These are phyloP conservation scores for Pseudogymnoascus pannorum DNA, from an alignment of 2,329 filamentous ascomycete species.

Conservation along the genomic window DNA sequence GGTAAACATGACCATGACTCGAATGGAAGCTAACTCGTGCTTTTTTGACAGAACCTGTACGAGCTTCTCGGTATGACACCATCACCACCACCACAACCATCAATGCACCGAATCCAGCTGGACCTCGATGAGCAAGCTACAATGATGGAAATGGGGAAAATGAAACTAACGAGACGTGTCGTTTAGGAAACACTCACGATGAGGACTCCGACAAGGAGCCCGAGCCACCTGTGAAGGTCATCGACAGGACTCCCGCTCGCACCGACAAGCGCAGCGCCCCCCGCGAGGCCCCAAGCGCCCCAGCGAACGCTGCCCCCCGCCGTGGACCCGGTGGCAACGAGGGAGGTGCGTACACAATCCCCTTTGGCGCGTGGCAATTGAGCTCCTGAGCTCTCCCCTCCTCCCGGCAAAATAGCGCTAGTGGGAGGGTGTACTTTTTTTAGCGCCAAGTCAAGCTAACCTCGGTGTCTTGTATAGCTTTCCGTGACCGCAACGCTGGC, in stretches of 20 bases:
- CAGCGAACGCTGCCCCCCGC: slow-evolving; percentile 31
- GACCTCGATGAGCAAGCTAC: slow-evolving; percentile 2
- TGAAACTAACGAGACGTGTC: slow-evolving; percentile 24
- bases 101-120: slow-evolving; percentile 14
- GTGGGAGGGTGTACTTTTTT: slow-evolving; percentile 2
- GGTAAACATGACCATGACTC: not conserved
- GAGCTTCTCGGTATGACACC: slow-evolving; percentile 83
- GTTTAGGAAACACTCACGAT: slow-evolving; percentile 50
- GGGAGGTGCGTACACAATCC: slow-evolving; percentile 61
- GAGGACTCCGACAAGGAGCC: slow-evolving; percentile 64
- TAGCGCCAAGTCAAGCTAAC: slow-evolving; percentile 13
- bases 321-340: slow-evolving; percentile 68
- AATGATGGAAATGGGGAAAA: slow-evolving; percentile 11
- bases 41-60: slow-evolving; percentile 72
- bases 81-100: too few relatives aligned
- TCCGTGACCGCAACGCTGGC: slow-evolving; percentile 81
- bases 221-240: slow-evolving; percentile 74
- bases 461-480: slow-evolving; percentile 48
- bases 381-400: slow-evolving; percentile 14
- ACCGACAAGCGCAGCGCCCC: slow-evolving; percentile 77
- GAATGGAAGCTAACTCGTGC: slow-evolving; percentile 8
- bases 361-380: not conserved
- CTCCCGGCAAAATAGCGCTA: slow-evolving; percentile 10
- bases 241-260: slow-evolving; percentile 74
- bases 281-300: slow-evolving; percentile 54